A percentile compares a stretch with the other conserved stretches of the same genome.
Conservation (phyloP, 176 grass and related monocot species). For the Aegilops longissima region DNA sequence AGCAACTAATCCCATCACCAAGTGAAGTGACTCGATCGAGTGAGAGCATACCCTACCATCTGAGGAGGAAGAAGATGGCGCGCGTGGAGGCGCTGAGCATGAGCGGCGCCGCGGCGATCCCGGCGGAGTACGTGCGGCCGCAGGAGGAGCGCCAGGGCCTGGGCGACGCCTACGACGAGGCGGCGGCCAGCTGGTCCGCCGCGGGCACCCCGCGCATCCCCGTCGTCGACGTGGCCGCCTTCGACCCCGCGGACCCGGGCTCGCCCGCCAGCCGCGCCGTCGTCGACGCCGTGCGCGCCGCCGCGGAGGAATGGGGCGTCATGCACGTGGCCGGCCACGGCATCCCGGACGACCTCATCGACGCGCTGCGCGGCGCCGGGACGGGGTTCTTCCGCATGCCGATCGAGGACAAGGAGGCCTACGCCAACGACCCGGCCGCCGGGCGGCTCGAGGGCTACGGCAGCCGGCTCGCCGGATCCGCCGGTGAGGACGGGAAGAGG, state of each 20-base stretch:
- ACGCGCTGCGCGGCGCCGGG: conserved; percentile 49
- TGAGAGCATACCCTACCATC: no score
- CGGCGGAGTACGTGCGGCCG: conserved; percentile 73
- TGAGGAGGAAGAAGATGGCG: not conserved
- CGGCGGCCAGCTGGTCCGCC: not conserved
- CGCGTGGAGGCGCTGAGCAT: conserved; percentile 75
- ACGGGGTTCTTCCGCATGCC: conserved; percentile 68
- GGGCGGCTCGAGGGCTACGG: conserved; percentile 73
- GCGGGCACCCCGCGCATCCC: conserved; percentile 46
- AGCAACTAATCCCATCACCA: not conserved
- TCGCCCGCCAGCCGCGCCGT: not conserved
- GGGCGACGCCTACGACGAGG: conserved; percentile 72
- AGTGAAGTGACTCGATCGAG: not conserved
- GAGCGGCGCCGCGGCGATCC: conserved; percentile 51
- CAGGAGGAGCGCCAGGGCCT: conserved; percentile 60
- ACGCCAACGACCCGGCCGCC: conserved; percentile 71
- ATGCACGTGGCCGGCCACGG: conserved; percentile 86
- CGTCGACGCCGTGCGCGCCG: conserved; percentile 52
- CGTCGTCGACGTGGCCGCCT: conserved; percentile 59
- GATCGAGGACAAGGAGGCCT: conserved; percentile 62
- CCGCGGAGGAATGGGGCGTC: conserved; percentile 79
- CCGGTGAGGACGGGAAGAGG: conserved; percentile 51
- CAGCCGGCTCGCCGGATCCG: conserved; percentile 52
- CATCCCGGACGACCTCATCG: conserved; percentile 45
- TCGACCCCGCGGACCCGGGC: not conserved